Evolutionary conservation across 345 rosid species (phyloP), one percentile per base, ranked within the genome.

Genomic region (Citrus reticulata): DNA sequence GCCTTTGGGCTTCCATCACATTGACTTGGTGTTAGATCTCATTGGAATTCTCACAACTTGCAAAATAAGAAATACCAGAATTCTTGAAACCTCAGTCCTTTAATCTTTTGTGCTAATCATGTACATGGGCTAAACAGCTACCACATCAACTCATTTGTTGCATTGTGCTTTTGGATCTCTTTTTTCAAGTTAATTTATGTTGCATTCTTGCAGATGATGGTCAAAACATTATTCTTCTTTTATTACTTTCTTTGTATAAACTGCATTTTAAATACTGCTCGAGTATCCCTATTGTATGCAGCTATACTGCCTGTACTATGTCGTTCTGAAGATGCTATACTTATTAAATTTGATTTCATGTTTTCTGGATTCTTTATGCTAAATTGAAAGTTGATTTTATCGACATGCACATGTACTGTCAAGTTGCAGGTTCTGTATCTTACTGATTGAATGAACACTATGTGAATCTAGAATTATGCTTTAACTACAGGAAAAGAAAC

Each of bases 401-500:
- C 17, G 16, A 9, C 2, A 63, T 54, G 58, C 7, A 5, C 0
- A 5, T 4, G 3, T 25, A 3, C 20, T 14, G 9, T 69, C 22
- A n/a, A 69, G 58, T 16, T 42, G 27, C 29, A 25, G 29, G 9
- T 24, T 11, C 14, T 13, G 32, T 54, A 62, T 27, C 16, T 20
- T 46, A 29, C 25, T 68, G 25, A 5, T 78, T 39, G 27, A 65
- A 34, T 80, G 29, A 72, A 54, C 54, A 63, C 75, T 49, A 57
- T 73, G 67, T 51, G 35, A 27, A 76, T 57, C 68, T 72, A 22
- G 46, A 42, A 17, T 42, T 60, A 39, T 16, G 46, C 58, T 40
- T 79, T 70, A 32, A 80, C 11, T n/a, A 71, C 83, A 95, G 99
- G 97, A 95, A 75, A 95, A 91, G 86, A 95, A 95, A 79, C 91